These are phyloP conservation scores for Pichia sp. DNA, from an alignment of 1,139 yeast genomes.

Conservation along the genomic window DNA sequence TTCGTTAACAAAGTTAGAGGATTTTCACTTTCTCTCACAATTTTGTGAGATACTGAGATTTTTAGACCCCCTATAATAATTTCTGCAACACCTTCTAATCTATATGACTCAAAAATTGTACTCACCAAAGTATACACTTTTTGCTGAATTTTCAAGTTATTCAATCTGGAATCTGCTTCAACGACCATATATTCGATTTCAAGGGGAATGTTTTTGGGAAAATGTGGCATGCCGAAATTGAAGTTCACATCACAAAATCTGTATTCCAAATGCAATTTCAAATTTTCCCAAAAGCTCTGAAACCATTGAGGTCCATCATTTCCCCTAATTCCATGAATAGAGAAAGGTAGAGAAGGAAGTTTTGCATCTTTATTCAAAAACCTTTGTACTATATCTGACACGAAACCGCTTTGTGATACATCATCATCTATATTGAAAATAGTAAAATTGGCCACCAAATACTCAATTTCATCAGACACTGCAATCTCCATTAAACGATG, in stretches of 20 bases:
- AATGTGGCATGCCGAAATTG: neutral
- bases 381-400: constrained; percentile 7
- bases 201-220: neutral
- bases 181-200: neutral
- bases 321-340: neutral
- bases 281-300: neutral
- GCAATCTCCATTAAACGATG: neutral
- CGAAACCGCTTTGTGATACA: neutral
- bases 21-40: too few relatives aligned
- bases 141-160: too few relatives aligned
- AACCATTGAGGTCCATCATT: constrained; percentile 3
- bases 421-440: constrained; percentile 4
- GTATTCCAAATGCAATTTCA: neutral
- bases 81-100: too few relatives aligned
- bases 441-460: neutral
- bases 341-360: neutral
- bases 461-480: neutral
- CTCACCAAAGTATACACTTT: too few relatives aligned
- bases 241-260: neutral
- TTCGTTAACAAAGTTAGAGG: too few relatives aligned
- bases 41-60: too few relatives aligned
- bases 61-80: too few relatives aligned
- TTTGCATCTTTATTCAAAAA: constrained; percentile 6
- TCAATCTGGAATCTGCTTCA: too few relatives aligned
- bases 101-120: too few relatives aligned